A percentile compares a stretch with the other conserved stretches of the same genome.
Conservation (phyloP, 2,329 filamentous ascomycete species). For the Aspergillus caelatus region DNA sequence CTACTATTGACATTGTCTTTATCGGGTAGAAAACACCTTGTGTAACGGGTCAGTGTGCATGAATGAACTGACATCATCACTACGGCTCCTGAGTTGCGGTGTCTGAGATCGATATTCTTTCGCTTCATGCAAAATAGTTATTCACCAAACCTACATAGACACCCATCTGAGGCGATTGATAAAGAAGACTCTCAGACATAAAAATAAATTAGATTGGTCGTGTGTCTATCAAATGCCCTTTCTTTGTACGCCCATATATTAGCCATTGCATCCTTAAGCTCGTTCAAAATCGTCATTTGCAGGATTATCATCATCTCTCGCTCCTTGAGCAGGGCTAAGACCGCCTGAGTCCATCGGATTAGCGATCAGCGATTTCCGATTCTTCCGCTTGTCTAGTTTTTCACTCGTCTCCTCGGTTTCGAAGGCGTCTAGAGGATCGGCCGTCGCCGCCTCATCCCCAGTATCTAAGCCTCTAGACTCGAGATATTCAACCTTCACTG, state of each 20-base stretch:
- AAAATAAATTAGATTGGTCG: conserved; percentile 13
- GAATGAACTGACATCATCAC: background rate
- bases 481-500: conserved; percentile 47
- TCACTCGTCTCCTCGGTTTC: conserved; percentile 53
- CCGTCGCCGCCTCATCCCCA: conserved; percentile 31
- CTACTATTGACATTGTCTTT: no score
- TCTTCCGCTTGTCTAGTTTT: conserved; percentile 56
- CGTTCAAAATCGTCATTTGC: conserved; percentile 53
- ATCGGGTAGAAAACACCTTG: no score
- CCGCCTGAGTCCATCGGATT: conserved; percentile 57
- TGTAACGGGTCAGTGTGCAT: no score
- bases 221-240: conserved; percentile 26
- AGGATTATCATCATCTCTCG: conserved; percentile 36
- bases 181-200: conserved; percentile 6
- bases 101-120: background rate
- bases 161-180: background rate
- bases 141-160: background rate
- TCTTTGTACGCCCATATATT: conserved; percentile 20
- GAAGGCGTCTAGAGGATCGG: conserved; percentile 32
- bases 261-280: conserved; percentile 30
- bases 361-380: conserved; percentile 60
- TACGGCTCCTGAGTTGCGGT: background rate
- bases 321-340: conserved; percentile 40
- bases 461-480: conserved; percentile 45
- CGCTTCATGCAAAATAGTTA: no score